Evolutionary conservation across 345 rosid genomes (phyloP).

Genomic region (Noccaea caerulescens): DNA sequence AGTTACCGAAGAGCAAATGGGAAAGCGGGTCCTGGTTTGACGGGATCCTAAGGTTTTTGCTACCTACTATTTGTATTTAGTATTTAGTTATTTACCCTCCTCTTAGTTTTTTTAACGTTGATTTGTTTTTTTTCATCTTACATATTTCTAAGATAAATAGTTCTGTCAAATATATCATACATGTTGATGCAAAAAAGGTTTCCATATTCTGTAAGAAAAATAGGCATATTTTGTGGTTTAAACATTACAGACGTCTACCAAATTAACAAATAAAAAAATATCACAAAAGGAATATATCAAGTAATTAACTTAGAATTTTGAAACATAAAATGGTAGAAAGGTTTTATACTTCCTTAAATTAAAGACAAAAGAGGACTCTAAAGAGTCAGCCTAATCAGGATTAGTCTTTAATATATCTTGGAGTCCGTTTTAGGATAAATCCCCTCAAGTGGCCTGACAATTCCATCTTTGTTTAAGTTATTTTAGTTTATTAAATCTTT

Average conservation of each 20-base stretch:
- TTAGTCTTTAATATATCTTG: slow-evolving; percentile 5
- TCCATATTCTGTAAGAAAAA: too few relatives aligned
- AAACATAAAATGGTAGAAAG: slow-evolving; percentile 3
- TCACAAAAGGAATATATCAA: too few relatives aligned
- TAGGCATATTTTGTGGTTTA: not conserved
- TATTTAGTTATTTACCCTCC: not conserved
- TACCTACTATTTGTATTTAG: not conserved
- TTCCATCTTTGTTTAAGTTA: slow-evolving; percentile 18
- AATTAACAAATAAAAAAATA: not conserved
- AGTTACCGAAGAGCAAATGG: slow-evolving; percentile 30
- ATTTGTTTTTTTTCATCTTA: not conserved
- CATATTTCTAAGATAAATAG: not conserved
- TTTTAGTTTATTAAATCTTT: not conserved
- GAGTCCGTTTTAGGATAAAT: slow-evolving; percentile 7
- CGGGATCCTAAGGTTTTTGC: slow-evolving; percentile 26
- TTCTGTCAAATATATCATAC: not conserved
- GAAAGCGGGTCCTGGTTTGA: slow-evolving; percentile 31
- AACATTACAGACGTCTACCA: not conserved
- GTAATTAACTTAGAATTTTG: too few relatives aligned
- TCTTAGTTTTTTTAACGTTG: not conserved
- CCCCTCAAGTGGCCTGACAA: not conserved
- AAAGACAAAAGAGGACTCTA: not conserved
- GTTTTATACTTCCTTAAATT: not conserved
- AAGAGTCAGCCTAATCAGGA: slow-evolving; percentile 5
- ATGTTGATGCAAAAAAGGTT: not conserved